phyloP scores from a whole-genome alignment of 139 green algal species.

The Micromonas commoda region DNA sequence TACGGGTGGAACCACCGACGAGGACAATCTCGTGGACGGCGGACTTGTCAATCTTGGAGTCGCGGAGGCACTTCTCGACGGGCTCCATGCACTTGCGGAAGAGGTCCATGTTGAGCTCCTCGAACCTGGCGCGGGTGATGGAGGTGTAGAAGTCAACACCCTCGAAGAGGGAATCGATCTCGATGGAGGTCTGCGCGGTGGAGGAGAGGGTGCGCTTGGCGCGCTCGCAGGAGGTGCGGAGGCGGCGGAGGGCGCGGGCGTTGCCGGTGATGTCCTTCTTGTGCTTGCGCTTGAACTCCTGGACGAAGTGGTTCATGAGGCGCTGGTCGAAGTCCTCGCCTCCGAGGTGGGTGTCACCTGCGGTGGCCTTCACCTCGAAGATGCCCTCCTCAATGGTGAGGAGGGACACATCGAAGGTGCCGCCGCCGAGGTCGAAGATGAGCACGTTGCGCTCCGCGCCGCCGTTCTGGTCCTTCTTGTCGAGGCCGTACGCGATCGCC shows the following conservation, averaged over 20 bases:
- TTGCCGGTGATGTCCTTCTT: slow-evolving; percentile 94
- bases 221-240: slow-evolving; percentile 83
- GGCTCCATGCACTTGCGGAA: slow-evolving; percentile 99
- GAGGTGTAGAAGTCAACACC: slow-evolving; percentile 94
- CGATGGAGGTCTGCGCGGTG: slow-evolving; percentile 85
- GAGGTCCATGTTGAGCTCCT: slow-evolving; percentile 98
- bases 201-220: slow-evolving; percentile 86
- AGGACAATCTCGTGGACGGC: slow-evolving; percentile 87
- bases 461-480: slow-evolving; percentile 62
- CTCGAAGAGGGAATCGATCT: slow-evolving; percentile 96
- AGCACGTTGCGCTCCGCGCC: slow-evolving; percentile 49
- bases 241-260: slow-evolving; percentile 64
- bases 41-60: slow-evolving; percentile 86
- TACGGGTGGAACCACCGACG: slow-evolving; percentile 91
- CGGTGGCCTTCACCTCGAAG: slow-evolving; percentile 97
- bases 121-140: slow-evolving; percentile 93
- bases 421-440: slow-evolving; percentile 94
- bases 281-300: slow-evolving; percentile 98
- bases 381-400: slow-evolving; percentile 98
- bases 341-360: slow-evolving; percentile 95
- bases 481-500: slow-evolving; percentile 85
- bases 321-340: slow-evolving; percentile 97
- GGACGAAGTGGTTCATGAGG: slow-evolving; percentile 84
- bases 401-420: slow-evolving; percentile 98
- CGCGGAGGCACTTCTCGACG: slow-evolving; percentile 85